Evolutionary conservation across 2,329 filamentous ascomycete genomes (phyloP).

Genomic region (Ceratocystis albifundus): DNA sequence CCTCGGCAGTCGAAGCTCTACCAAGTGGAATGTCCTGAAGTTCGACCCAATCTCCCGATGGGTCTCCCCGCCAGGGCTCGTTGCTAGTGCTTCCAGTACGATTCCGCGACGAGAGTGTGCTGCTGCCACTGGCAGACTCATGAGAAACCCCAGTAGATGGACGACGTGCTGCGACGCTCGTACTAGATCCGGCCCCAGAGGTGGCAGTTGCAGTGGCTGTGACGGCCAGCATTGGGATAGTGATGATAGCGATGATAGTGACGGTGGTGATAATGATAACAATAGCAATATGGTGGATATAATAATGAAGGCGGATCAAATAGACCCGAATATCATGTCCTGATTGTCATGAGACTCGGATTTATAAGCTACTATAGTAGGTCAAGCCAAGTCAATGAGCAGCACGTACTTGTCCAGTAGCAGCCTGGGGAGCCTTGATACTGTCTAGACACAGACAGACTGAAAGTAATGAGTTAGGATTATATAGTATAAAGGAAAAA

Average conservation of each 20-base stretch:
- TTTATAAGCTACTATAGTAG: too few species aligned
- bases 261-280: background rate
- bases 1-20: background rate
- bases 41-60: slow-evolving; percentile 18
- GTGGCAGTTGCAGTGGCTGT: background rate
- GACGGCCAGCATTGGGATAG: background rate
- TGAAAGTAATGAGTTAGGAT: background rate
- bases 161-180: background rate
- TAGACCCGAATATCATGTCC: too few species aligned
- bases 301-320: background rate
- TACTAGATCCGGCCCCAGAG: background rate
- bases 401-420: too few species aligned
- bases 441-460: too few species aligned
- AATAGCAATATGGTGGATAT: background rate
- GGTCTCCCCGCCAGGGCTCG: background rate
- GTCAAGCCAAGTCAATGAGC: too few species aligned
- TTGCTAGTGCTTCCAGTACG: background rate
- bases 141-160: background rate
- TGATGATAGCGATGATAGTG: background rate
- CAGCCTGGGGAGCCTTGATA: too few species aligned
- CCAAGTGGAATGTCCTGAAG: slow-evolving; percentile 12
- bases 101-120: background rate
- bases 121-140: background rate
- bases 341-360: too few species aligned
- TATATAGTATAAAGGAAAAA: background rate